Evolutionary conservation across 805 yeast genomes (phyloP).

Genomic region (Starmerella asiatica): DNA sequence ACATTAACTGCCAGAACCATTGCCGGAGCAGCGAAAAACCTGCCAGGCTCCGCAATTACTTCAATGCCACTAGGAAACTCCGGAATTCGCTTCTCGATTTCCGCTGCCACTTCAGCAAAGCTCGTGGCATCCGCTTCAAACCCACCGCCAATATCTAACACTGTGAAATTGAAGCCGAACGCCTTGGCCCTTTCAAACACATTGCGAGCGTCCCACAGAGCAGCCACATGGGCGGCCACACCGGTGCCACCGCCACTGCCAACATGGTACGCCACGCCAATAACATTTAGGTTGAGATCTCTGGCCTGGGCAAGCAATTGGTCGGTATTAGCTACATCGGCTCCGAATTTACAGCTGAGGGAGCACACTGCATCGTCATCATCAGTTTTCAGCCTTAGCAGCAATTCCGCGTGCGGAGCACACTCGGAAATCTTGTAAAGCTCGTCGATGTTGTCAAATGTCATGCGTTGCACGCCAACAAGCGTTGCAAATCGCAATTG

Average conservation of each 20-base stretch:
- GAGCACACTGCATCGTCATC: constrained; percentile 80
- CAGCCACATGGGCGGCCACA: constrained; percentile 44
- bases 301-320: constrained; percentile 47
- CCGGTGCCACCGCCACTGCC: constrained; percentile 84
- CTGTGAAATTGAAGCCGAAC: constrained; percentile 36
- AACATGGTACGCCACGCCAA: constrained; percentile 88
- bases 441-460: constrained; percentile 83
- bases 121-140: constrained; percentile 49
- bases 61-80: constrained; percentile 41
- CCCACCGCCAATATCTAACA: constrained; percentile 91
- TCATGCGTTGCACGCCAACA: constrained; percentile 53
- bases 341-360: constrained; percentile 80
- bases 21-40: constrained; percentile 73
- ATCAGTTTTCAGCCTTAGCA: constrained; percentile 77
- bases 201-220: constrained; percentile 40
- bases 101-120: constrained; percentile 36
- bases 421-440: constrained; percentile 52
- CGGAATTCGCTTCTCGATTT: constrained; percentile 44
- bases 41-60: constrained; percentile 87
- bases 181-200: constrained; percentile 49
- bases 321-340: constrained; percentile 42
- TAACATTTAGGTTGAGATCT: constrained; percentile 47
- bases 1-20: constrained; percentile 75
- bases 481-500: constrained; percentile 55
- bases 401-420: constrained; percentile 57